Evolutionary conservation across 148 eudicot genomes (phyloP).

Genomic region (Silene latifolia): DNA sequence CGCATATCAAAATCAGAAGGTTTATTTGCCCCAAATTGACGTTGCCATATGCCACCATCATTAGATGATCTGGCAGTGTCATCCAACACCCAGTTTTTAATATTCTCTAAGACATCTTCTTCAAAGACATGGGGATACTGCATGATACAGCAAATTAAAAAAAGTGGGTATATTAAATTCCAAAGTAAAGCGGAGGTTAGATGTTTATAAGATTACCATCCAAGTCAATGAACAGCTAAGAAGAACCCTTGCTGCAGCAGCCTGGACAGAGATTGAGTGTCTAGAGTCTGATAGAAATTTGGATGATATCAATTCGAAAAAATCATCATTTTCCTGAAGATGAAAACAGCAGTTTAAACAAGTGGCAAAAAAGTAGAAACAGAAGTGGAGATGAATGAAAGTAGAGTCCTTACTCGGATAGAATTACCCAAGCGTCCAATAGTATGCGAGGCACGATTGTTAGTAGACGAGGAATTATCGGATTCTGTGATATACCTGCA

Average conservation of each 20-base stretch:
- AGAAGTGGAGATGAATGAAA: not conserved
- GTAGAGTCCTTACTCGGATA: slow-evolving; percentile 53
- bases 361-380: not conserved
- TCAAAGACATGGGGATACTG: slow-evolving; percentile 98
- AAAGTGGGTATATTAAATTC: not conserved
- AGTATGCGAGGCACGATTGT: slow-evolving; percentile 65
- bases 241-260: slow-evolving; percentile 86
- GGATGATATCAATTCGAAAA: slow-evolving; percentile 85
- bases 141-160: slow-evolving; percentile 22
- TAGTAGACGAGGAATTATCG: slow-evolving; percentile 54
- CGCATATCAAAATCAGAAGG: slow-evolving; percentile 82
- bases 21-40: slow-evolving; percentile 45
- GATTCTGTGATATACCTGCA: slow-evolving; percentile 76
- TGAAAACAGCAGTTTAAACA: slow-evolving; percentile 13
- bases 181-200: not conserved
- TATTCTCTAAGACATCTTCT: slow-evolving; percentile 69
- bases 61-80: slow-evolving; percentile 41
- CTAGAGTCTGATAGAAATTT: slow-evolving; percentile 70
- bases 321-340: slow-evolving; percentile 93
- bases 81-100: slow-evolving; percentile 84
- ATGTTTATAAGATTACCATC: slow-evolving; percentile 50
- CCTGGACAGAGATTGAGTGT: slow-evolving; percentile 73
- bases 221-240: slow-evolving; percentile 85
- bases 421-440: slow-evolving; percentile 79
- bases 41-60: slow-evolving; percentile 52